A percentile compares a stretch with the other conserved stretches of the same genome.
phyloP scores from a whole-genome alignment of 2,329 filamentous ascomycete genomes.

The Pseudogymnoascus sp. region DNA sequence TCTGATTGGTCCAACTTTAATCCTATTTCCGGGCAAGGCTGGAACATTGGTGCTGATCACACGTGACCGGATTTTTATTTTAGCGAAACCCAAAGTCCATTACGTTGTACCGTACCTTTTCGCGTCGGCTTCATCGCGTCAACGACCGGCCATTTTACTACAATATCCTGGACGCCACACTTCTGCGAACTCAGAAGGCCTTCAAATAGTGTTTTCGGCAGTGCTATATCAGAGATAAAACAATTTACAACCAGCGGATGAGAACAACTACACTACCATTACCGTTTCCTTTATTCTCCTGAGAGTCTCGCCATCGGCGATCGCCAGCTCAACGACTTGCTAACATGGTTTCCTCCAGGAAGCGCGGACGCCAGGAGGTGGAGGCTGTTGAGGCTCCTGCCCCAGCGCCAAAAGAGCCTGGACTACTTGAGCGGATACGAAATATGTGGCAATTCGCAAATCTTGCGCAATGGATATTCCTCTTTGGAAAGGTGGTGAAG shows the following conservation, averaged over 20 bases:
- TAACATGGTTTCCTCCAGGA: conserved; percentile 40
- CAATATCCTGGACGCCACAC: background rate
- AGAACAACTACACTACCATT: background rate
- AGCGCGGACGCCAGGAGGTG: conserved; percentile 41
- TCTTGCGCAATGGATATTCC: conserved; percentile 84
- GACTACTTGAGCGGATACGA: conserved; percentile 59
- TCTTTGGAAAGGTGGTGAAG: conserved; percentile 84
- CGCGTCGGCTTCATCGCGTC: conserved; percentile 9
- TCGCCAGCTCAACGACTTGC: background rate
- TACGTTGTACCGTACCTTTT: conserved; percentile 9
- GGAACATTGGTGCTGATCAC: background rate
- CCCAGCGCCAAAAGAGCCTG: conserved; percentile 25
- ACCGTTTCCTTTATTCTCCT: background rate
- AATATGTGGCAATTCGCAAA: conserved; percentile 96
- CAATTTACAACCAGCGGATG: background rate
- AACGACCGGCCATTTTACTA: background rate
- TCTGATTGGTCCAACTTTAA: conserved; percentile 4
- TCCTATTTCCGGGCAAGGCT: background rate
- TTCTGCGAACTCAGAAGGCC: background rate
- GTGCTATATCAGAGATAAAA: background rate
- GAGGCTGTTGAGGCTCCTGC: conserved; percentile 22
- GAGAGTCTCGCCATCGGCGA: conserved; percentile 1
- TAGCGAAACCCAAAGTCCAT: background rate
- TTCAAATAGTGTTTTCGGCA: background rate
- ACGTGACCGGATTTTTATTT: conserved; percentile 8